phyloP scores from a whole-genome alignment of 2,329 filamentous ascomycete genomes.

The Cladophialophora bantiana region DNA sequence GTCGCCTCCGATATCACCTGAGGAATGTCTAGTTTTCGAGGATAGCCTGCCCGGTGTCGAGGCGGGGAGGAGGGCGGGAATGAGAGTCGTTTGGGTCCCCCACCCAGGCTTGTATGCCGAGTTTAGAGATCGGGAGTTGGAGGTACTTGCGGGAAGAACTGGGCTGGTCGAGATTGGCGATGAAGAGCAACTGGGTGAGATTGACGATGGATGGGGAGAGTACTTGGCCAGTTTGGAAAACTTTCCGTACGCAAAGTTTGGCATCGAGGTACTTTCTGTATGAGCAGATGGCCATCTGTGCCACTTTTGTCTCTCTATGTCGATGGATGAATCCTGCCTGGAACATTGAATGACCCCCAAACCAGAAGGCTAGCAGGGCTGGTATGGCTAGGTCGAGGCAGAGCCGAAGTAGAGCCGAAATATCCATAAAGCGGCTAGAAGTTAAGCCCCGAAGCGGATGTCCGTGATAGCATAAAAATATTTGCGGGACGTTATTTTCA shows the following conservation, averaged over 20 bases:
- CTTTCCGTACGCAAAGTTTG: constrained; percentile 67
- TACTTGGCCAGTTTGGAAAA: constrained; percentile 61
- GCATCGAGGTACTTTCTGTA: constrained; percentile 50
- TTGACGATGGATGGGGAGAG: constrained; percentile 67
- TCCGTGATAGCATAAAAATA: not conserved
- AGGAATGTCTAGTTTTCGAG: constrained; percentile 97
- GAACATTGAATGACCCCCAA: not conserved
- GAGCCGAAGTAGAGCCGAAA: not conserved
- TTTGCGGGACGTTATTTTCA: not conserved
- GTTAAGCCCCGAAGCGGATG: not conserved
- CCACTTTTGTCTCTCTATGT: not conserved
- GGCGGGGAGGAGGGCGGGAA: constrained; percentile 85
- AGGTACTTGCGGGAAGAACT: constrained; percentile 82
- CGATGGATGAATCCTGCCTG: not conserved
- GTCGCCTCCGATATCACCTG: constrained; percentile 70
- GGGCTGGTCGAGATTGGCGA: constrained; percentile 51
- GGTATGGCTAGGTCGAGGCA: not conserved
- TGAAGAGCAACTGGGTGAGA: constrained; percentile 58
- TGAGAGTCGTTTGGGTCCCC: constrained; percentile 93
- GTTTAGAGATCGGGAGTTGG: constrained; percentile 75
- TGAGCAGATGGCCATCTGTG: not conserved
- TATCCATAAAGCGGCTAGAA: not conserved
- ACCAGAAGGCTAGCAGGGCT: no score
- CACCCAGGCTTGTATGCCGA: constrained; percentile 79
- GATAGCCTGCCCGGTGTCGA: constrained; percentile 94